These are phyloP conservation scores for Plantago rigida DNA, from an alignment of 305 asterid species.

Conservation along the genomic window DNA sequence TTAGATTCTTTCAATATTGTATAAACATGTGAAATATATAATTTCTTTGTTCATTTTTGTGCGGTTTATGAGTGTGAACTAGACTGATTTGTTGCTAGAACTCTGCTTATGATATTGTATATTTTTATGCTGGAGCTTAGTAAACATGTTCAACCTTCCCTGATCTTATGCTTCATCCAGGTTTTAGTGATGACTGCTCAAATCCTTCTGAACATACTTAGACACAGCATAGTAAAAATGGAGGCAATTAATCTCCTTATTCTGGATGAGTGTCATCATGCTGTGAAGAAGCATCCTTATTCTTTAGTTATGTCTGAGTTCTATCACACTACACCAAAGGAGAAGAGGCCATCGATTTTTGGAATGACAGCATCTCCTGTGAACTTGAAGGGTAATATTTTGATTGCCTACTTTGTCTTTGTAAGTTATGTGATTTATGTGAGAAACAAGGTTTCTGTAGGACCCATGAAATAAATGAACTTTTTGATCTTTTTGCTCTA, in stretches of 20 bases:
- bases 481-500: neutral
- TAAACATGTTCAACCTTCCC: slow-evolving; percentile 19
- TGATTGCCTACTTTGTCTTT: slow-evolving; percentile 17
- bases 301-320: slow-evolving; percentile 98
- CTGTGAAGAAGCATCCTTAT: slow-evolving; percentile 98
- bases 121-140: slow-evolving; percentile 5
- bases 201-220: slow-evolving; percentile 87
- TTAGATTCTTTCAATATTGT: no score
- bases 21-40: no score
- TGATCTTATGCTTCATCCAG: slow-evolving; percentile 38
- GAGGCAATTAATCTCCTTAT: slow-evolving; percentile 85
- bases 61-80: no score
- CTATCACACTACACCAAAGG: slow-evolving; percentile 83
- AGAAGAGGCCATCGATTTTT: slow-evolving; percentile 88
- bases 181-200: slow-evolving; percentile 99
- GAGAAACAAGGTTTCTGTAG: slow-evolving; percentile 17
- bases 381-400: slow-evolving; percentile 77
- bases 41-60: no score
- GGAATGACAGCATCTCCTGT: slow-evolving; percentile 99
- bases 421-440: slow-evolving; percentile 3
- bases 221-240: slow-evolving; percentile 96
- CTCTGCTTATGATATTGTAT: neutral
- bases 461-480: slow-evolving; percentile 1
- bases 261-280: slow-evolving; percentile 99
- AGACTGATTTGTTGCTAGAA: neutral